Conservation (phyloP, 768 basidiomycete species). For the Macrolepiota albuminosa region DNA sequence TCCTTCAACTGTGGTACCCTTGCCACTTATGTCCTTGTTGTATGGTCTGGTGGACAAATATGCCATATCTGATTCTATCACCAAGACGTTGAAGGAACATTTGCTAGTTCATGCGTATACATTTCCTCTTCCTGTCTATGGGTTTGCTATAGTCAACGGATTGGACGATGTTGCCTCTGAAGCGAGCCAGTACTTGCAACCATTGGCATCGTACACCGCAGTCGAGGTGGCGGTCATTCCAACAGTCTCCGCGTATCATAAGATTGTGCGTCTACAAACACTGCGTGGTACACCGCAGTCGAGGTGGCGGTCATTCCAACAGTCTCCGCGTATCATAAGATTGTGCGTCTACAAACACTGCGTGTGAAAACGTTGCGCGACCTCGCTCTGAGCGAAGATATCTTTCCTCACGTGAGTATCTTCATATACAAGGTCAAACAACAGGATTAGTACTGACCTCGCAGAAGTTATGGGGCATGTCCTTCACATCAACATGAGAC, state of each 20-base stretch:
- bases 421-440: neutral
- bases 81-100: slow-evolving; percentile 43
- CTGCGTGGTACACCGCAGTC: slow-evolving; percentile 44
- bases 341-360: slow-evolving; percentile 54
- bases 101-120: slow-evolving; percentile 46
- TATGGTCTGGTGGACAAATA: slow-evolving; percentile 66
- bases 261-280: slow-evolving; percentile 53
- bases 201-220: slow-evolving; percentile 49
- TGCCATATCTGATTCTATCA: slow-evolving; percentile 41
- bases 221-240: slow-evolving; percentile 51
- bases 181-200: slow-evolving; percentile 57
- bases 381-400: slow-evolving; percentile 50
- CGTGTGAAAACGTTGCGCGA: slow-evolving; percentile 50
- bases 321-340: slow-evolving; percentile 59
- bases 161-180: slow-evolving; percentile 46
- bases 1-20: slow-evolving; percentile 49
- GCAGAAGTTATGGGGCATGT: slow-evolving; percentile 55
- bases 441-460: slow-evolving; percentile 2
- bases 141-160: slow-evolving; percentile 40
- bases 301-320: slow-evolving; percentile 51
- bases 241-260: slow-evolving; percentile 58
- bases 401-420: slow-evolving; percentile 58
- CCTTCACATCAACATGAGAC: slow-evolving; percentile 43
- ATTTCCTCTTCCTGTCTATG: slow-evolving; percentile 58
- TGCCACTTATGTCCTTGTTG: slow-evolving; percentile 51